Conservation (phyloP, 2,329 filamentous ascomycete species). For the Xylaria multiplex region DNA sequence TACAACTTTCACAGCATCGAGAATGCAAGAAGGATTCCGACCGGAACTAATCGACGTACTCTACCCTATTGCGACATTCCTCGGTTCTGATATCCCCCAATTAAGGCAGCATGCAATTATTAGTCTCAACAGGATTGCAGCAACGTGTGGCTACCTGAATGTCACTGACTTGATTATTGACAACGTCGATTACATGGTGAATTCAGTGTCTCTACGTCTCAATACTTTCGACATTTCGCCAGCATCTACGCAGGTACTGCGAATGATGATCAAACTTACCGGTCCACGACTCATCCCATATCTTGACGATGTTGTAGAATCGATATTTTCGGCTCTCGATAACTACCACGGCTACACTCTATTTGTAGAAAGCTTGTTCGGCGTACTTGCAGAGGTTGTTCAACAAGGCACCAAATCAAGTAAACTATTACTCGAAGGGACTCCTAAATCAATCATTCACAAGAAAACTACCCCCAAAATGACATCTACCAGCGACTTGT, state of each 20-base stretch:
- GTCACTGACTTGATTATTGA: constrained; percentile 82
- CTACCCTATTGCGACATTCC: constrained; percentile 88
- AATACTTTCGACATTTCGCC: constrained; percentile 94
- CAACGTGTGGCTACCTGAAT: constrained; percentile 76
- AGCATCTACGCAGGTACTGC: constrained; percentile 86
- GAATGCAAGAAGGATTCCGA: constrained; percentile 74
- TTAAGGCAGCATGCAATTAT: constrained; percentile 85
- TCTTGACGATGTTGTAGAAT: constrained; percentile 88
- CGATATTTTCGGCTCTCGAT: constrained; percentile 92
- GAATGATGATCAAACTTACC: constrained; percentile 93
- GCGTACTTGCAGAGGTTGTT: constrained; percentile 83
- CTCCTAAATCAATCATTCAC: constrained; percentile 52
- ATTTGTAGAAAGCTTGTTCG: constrained; percentile 86
- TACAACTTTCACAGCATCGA: constrained; percentile 77
- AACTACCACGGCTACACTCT: constrained; percentile 92
- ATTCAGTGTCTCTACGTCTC: constrained; percentile 86
- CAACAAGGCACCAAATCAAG: constrained; percentile 77
- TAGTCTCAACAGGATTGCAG: constrained; percentile 82
- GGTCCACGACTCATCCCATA: constrained; percentile 85
- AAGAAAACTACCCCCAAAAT: constrained; percentile 52
- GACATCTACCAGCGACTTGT: constrained; percentile 57
- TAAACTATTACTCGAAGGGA: constrained; percentile 58
- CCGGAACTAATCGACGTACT: constrained; percentile 89
- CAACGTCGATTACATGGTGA: constrained; percentile 97
- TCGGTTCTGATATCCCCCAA: constrained; percentile 75